Evolutionary conservation across 805 yeast genomes (phyloP), one percentile per base, ranked within the genome.

Genomic region (Starmerella asiatica): DNA sequence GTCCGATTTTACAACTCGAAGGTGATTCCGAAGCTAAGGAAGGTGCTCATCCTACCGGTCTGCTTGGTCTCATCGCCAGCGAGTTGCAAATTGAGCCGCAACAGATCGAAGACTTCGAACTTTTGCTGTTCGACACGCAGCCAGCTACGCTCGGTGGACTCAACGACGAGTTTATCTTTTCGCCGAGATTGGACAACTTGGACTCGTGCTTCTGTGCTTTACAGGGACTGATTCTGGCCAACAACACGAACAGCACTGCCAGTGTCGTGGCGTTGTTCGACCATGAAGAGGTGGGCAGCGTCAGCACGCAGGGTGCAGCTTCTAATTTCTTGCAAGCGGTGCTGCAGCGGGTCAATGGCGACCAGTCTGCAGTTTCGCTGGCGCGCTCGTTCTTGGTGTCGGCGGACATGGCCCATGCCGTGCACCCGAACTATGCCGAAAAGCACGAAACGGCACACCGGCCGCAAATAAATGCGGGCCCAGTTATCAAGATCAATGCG

Each of bases 371-470:
- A 1, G 42, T 37, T 21, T 46, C 58, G 3, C 59, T 60, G 26
- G 51, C 61, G 8, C 78, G 77, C 56, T 84, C 96, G 1, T 86
- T 91, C 59, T 70, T 88, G 50, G 59, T 91, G 33, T 86, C 96
- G 0, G 82, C 94, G 0, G 98, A 88, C 58, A 91, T 85, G 75
- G 94, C 97, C 1, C 98, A 88, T 57, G 97, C 94, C 24, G 79
- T 88, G 29, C 95, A 88, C 59, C 98, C 98, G 42, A 88, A 88
- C 60, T 88, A 88, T 58, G 62, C 72, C 4, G 70, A 69, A 38
- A 72, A 72, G 51, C 80, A 91, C 60, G 97, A 91, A 56, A 56
- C 72, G 18, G 64, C 70, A 45, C 93, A 88, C 59, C 72, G 73
- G 48, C 97, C 98, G 1, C 68, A 68, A 37, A 63, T 88, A 45